phyloP scores from a whole-genome alignment of 352 stramenopile genomes.

The Phytophthora pisi region DNA sequence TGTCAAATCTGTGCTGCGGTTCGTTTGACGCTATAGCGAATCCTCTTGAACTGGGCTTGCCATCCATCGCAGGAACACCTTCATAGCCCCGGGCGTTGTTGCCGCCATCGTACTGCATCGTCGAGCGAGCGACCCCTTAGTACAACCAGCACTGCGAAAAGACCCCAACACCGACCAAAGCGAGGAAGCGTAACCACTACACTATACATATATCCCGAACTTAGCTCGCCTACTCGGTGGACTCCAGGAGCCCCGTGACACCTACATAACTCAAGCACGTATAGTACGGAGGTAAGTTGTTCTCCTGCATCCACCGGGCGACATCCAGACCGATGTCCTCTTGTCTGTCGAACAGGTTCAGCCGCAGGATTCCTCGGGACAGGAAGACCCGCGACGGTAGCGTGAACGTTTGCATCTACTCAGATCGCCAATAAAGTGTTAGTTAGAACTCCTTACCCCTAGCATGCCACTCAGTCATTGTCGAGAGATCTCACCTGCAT shows the following conservation, averaged over 20 bases:
- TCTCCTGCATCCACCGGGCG: conserved; percentile 51
- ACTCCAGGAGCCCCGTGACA: conserved; percentile 40
- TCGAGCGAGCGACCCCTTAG: conserved; percentile 2
- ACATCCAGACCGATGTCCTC: conserved; percentile 61
- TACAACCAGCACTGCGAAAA: conserved; percentile 11
- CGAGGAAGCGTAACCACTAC: conserved; percentile 19
- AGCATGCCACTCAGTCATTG: background rate
- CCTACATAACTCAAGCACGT: conserved; percentile 81
- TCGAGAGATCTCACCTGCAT: conserved; percentile 43
- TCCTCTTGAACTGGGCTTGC: conserved; percentile 17
- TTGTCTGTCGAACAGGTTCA: conserved; percentile 66
- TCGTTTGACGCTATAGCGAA: conserved; percentile 6
- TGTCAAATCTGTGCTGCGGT: conserved; percentile 6
- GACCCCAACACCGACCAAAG: conserved; percentile 4
- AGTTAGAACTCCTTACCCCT: no score
- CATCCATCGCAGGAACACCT: conserved; percentile 14
- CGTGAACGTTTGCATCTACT: conserved; percentile 61
- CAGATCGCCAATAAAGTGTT: background rate
- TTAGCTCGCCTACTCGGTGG: conserved; percentile 12
- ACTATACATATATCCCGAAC: conserved; percentile 27
- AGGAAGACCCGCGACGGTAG: conserved; percentile 57
- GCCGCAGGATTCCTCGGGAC: conserved; percentile 47
- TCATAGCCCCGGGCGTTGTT: conserved; percentile 31
- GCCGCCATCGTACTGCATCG: conserved; percentile 39
- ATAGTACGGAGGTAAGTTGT: conserved; percentile 68